Base-by-base conservation (phyloP, 2,329 filamentous ascomycete genomes). In the Venturia oleaginea region DNA sequence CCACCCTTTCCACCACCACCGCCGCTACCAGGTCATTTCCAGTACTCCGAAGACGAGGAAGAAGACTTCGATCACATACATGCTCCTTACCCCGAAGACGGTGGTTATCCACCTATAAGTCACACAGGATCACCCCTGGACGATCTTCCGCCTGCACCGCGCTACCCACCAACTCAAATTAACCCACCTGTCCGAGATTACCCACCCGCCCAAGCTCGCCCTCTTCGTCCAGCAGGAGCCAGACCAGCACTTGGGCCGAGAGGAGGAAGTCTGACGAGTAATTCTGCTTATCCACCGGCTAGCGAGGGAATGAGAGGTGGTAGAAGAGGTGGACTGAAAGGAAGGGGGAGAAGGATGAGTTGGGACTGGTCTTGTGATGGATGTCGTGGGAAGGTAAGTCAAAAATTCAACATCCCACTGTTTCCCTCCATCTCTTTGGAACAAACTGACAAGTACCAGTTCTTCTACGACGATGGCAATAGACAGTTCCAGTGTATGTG, bases 321-420 rank as follows among this genome's bases (percentile, higher is more conserved):
- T 24, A 22, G 59, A 3, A 46, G 37, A 10, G 42, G 59, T 11
- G 59, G 59, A 11, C 6, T 27, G 22, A 61, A 42, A 42, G 22
- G 37, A 30, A 3, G 34, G 19, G 34, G 42, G 4, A 37, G 42
- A 19, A 27, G 59, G 6, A 42, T 34, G n/a, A 42, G 59, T 40
- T 61, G 59, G 42, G 59, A 61, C 27, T 61, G 37, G 42, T n/a
- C 24, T 42, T 40, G 37, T 42, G 59, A 42, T 27, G 59, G 51
- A 5, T 57, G 51, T n/a, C 15, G 34, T 34, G 51, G 51, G 13
- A 57, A 57, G 13, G 51, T 61, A 27, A 46, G 42, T 61, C 34
- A 17, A 8, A 3, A 2, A 27, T 13, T 59, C 55, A 1, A 17
- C 11, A 3, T 61, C 13, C 27, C 22, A 11, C 43, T 3, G 24